Conservation (phyloP, 1,139 yeast species). For the Hyphopichia wangnamkhiaoensis region DNA sequence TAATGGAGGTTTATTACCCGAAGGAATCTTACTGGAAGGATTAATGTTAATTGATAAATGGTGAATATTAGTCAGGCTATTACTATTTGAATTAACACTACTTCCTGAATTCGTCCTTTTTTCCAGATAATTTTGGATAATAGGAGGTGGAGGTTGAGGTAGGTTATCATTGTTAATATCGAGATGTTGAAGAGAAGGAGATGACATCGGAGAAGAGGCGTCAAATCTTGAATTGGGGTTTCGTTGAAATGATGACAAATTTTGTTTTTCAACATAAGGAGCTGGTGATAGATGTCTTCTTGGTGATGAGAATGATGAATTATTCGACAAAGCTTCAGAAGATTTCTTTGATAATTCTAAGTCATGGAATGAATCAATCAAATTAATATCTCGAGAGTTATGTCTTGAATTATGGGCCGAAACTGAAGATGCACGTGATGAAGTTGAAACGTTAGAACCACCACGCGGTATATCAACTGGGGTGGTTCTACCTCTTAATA, state of each 20-base stretch:
- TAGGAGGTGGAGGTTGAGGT: conserved; percentile 5
- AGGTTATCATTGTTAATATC: conserved; percentile 8
- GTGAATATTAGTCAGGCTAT: conserved; percentile 10
- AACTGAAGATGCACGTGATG: conserved; percentile 21
- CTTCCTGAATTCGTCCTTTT: conserved; percentile 10
- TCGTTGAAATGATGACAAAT: conserved; percentile 57
- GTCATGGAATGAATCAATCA: conserved; percentile 30
- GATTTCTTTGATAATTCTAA: conserved; percentile 23
- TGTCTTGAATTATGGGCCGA: conserved; percentile 10
- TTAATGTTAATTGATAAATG: conserved; percentile 14
- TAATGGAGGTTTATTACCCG: conserved; percentile 57
- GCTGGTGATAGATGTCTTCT: conserved; percentile 58
- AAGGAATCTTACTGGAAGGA: conserved; percentile 12
- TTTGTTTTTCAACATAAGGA: conserved; percentile 46
- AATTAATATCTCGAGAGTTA: conserved; percentile 21
- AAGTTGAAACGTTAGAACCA: conserved; percentile 14
- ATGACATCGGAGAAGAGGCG: conserved; percentile 42
- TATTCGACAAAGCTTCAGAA: conserved; percentile 21
- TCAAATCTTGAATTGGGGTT: conserved; percentile 33
- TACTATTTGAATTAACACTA: conserved; percentile 4
- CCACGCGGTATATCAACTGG: conserved; percentile 16
- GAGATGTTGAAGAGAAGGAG: conserved; percentile 33
- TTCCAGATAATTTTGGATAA: conserved; percentile 8
- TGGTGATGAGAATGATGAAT: conserved; percentile 48
- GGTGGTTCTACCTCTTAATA: conserved; percentile 29